These are phyloP conservation scores for Alternaria postmessia DNA, from an alignment of 2,329 filamentous ascomycete species.

Conservation along the genomic window DNA sequence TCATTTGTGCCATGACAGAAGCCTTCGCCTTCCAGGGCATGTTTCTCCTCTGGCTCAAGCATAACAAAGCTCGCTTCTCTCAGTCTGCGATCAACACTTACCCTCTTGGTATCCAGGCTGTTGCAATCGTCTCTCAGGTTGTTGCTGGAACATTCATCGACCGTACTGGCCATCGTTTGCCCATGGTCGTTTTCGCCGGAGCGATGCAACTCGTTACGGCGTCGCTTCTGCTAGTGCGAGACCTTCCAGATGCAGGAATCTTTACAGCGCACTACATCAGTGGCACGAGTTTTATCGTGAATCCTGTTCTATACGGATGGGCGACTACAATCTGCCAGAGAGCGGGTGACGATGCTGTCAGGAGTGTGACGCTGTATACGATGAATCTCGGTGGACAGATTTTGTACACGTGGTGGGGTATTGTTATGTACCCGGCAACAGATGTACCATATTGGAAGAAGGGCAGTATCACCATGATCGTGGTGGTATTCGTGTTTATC, in stretches of 20 bases:
- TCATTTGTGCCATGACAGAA: conserved; percentile 45
- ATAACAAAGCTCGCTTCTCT: conserved; percentile 29
- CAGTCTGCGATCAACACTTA: conserved; percentile 64
- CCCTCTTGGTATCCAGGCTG: conserved; percentile 64
- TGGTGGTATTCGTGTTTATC: conserved; percentile 29
- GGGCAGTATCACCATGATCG: conserved; percentile 48
- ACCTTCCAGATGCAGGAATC: conserved; percentile 39
- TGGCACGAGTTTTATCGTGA: conserved; percentile 50
- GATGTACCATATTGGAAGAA: conserved; percentile 55
- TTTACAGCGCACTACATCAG: conserved; percentile 50
- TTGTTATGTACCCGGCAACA: conserved; percentile 53
- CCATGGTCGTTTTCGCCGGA: conserved; percentile 44
- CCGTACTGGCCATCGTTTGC: conserved; percentile 40
- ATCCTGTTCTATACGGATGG: conserved; percentile 51
- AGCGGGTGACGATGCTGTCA: conserved; percentile 51
- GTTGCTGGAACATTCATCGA: conserved; percentile 49
- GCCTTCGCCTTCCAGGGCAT: conserved; percentile 39
- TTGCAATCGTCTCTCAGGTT: conserved; percentile 61
- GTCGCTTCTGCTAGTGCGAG: conserved; percentile 42
- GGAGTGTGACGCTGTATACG: conserved; percentile 50
- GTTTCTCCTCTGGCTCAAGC: conserved; percentile 32
- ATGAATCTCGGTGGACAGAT: conserved; percentile 51
- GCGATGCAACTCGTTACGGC: conserved; percentile 44
- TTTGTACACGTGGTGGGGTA: conserved; percentile 57
- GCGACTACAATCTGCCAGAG: conserved; percentile 49